Base-by-base conservation (phyloP, 495 filamentous ascomycete genomes). In the Penicillium salamii region DNA sequence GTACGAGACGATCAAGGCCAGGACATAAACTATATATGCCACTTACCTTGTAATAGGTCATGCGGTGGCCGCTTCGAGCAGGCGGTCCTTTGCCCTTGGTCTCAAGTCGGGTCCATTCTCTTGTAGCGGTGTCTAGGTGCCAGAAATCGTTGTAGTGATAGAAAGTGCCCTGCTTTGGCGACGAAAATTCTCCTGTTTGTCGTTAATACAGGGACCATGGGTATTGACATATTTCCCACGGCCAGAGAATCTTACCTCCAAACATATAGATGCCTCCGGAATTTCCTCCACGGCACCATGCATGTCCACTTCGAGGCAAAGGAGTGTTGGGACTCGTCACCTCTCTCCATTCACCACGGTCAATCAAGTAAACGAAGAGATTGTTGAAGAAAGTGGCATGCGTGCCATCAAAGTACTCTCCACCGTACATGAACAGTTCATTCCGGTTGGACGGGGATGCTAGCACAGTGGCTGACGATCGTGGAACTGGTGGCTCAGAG, bases 131-230 rank as follows among this genome's bases (percentile, higher is more conserved):
- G 43, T 96, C 90, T 29, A 97, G 82, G 24, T 88, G 78, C 93
- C 93, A 98, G 63, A 97, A 97, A 63, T 97, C 93, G 66, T 96
- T 95, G 72, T 98, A 98, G 59, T 98, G 93, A 62, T 98, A 97
- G 64, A 98, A 98, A 1, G 92, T 98, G 3, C 93, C 93, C 65
- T 98, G 93, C 60, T 97, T 98, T 1, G 93, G 93, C 7, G 78
- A 84, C 2, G 81, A 88, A 43, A 86, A 85, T 56, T 83, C 80
- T 35, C 72, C 68, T 70, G 36, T 32, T 39, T 13, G 18, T 8
- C 33, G 48, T 49, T 41, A 61, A 46, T 26, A 39, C 28, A 38
- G 63, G 71, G 48, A 64, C 68, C 52, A 81, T 80, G 52, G 81
- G 74, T 45, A 12, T 34, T 7, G 2, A 26, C 15, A 33, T 38